These are phyloP conservation scores for Triticum timopheevii DNA, from an alignment of 176 grass and related monocot species.

Conservation along the genomic window DNA sequence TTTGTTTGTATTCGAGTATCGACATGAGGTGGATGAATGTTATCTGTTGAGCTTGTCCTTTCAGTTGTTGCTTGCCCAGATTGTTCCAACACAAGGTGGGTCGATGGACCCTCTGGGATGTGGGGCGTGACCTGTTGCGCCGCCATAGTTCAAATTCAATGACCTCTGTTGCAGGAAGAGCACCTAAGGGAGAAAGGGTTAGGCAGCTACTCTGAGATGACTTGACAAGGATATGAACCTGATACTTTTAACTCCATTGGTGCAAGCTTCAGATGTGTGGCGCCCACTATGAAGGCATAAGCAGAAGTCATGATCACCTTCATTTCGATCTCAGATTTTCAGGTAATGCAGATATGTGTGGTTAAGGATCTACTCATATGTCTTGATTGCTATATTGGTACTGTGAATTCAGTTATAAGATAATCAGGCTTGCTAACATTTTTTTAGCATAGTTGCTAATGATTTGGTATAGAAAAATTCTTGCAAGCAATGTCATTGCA, in stretches of 20 bases:
- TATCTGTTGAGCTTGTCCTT: background rate
- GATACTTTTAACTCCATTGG: background rate
- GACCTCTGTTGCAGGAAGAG: background rate
- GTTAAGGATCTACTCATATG: background rate
- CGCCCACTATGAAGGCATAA: background rate
- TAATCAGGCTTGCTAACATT: background rate
- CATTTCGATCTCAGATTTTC: background rate
- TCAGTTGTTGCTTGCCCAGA: background rate
- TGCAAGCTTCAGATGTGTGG: background rate
- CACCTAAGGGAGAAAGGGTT: background rate
- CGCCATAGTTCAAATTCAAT: background rate
- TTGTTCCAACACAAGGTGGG: background rate
- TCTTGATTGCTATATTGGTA: background rate
- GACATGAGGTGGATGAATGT: conserved; percentile 16
- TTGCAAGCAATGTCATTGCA: background rate
- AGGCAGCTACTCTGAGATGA: background rate
- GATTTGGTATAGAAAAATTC: background rate
- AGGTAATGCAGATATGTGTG: background rate
- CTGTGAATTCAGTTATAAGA: background rate
- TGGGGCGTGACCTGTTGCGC: background rate
- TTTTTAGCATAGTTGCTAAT: background rate
- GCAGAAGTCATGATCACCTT: background rate
- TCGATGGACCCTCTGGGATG: background rate
- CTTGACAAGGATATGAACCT: background rate
- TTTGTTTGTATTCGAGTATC: background rate